Conservation (phyloP, 306 rosid species). For the Prunus salicina region DNA sequence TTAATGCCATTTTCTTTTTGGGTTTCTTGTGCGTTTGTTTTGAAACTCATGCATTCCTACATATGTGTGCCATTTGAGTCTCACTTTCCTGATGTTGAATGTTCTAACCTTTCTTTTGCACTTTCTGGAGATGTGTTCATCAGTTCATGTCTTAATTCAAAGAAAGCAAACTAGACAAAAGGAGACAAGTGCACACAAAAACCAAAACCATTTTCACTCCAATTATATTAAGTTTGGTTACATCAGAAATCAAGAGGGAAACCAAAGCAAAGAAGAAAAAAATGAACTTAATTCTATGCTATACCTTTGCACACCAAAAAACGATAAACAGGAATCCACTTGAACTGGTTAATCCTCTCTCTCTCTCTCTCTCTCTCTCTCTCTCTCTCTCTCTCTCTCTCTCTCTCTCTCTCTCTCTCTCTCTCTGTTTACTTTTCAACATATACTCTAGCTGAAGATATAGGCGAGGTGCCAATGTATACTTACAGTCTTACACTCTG, state of each 20-base stretch:
- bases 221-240: slow-evolving; percentile 64
- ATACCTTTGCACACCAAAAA: slow-evolving; percentile 67
- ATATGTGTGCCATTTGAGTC: background rate
- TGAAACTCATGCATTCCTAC: slow-evolving; percentile 3
- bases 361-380: slow-evolving; percentile 5
- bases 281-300: slow-evolving; percentile 52
- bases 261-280: slow-evolving; percentile 21
- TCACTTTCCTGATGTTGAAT: background rate
- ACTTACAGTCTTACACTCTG: slow-evolving; percentile 82
- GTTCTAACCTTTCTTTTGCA: background rate
- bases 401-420: slow-evolving; percentile 4
- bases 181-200: slow-evolving; percentile 72
- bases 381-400: background rate
- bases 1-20: slow-evolving; percentile 1
- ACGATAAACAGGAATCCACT: slow-evolving; percentile 43
- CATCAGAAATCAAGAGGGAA: slow-evolving; percentile 54
- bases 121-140: background rate
- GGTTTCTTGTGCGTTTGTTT: background rate
- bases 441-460: slow-evolving; percentile 52
- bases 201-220: slow-evolving; percentile 75
- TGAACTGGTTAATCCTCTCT: slow-evolving; percentile 54
- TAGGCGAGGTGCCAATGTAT: slow-evolving; percentile 74
- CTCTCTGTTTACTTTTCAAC: slow-evolving; percentile 26
- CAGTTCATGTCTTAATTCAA: slow-evolving; percentile 7
- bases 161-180: slow-evolving; percentile 25